Conservation (phyloP, 495 filamentous ascomycete species). For the Lophium mytilinum region DNA sequence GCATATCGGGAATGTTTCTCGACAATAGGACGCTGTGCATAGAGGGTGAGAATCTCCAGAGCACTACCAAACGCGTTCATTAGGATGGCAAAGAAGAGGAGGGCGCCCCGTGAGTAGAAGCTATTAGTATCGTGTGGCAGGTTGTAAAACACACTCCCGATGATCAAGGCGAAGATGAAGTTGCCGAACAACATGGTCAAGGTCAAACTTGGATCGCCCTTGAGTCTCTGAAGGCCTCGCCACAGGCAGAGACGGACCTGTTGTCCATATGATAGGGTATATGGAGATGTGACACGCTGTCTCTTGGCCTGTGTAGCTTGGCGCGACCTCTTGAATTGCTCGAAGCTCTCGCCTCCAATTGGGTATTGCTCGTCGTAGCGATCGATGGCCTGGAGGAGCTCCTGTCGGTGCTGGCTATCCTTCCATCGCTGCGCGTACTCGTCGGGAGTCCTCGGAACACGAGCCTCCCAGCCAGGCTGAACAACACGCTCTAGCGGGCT, state of each 20-base stretch:
- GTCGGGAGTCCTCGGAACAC: conserved; percentile 60
- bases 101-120: conserved; percentile 72
- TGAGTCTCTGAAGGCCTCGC: conserved; percentile 63
- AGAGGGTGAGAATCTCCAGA: conserved; percentile 77
- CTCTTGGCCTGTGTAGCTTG: conserved; percentile 58
- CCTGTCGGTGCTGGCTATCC: conserved; percentile 56
- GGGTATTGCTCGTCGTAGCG: conserved; percentile 56
- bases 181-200: conserved; percentile 66
- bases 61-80: conserved; percentile 76
- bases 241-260: conserved; percentile 67
- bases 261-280: conserved; percentile 62
- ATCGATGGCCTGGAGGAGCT: conserved; percentile 63
- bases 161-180: conserved; percentile 63
- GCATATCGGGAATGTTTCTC: conserved; percentile 88
- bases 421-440: conserved; percentile 69
- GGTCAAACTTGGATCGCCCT: conserved; percentile 63
- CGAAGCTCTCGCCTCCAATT: conserved; percentile 53
- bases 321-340: conserved; percentile 61
- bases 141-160: conserved; percentile 78
- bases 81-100: conserved; percentile 83
- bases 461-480: conserved; percentile 51
- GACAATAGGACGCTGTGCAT: conserved; percentile 83
- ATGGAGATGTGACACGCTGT: conserved; percentile 59
- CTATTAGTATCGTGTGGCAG: conserved; percentile 50
- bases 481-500: conserved; percentile 55